A percentile compares a stretch with the other conserved stretches of the same genome.
Conservation (phyloP, 129 eudicot genomes). For the Heracleum sosnowskyi region DNA sequence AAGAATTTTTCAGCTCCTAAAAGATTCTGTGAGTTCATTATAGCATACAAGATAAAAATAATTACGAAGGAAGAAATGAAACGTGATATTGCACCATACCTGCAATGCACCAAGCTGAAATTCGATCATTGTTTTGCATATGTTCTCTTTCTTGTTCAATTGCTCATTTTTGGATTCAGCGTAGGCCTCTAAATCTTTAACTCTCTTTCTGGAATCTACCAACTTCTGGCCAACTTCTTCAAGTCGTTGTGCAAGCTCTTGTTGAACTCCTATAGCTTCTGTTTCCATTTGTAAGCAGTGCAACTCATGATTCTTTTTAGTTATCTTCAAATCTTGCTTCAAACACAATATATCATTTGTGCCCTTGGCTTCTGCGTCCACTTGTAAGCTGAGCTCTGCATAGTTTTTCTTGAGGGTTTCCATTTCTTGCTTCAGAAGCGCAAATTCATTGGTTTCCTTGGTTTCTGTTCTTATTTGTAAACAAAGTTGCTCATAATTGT, state of each 20-base stretch:
- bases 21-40: conserved; percentile 16
- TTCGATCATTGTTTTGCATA: conserved; percentile 54
- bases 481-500: conserved; percentile 32
- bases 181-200: conserved; percentile 52
- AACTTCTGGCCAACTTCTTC: conserved; percentile 37
- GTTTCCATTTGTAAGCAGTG: conserved; percentile 31
- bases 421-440: conserved; percentile 39
- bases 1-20: conserved; percentile 84
- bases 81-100: conserved; percentile 30
- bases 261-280: conserved; percentile 40
- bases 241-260: conserved; percentile 43
- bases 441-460: conserved; percentile 30
- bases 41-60: not conserved
- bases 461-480: conserved; percentile 32
- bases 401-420: conserved; percentile 41
- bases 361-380: conserved; percentile 31
- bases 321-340: conserved; percentile 47
- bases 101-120: conserved; percentile 61
- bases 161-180: conserved; percentile 34
- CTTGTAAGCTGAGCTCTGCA: conserved; percentile 29
- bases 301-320: conserved; percentile 38
- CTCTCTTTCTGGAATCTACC: conserved; percentile 39
- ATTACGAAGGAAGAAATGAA: not conserved
- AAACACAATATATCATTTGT: conserved; percentile 31
- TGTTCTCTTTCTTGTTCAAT: conserved; percentile 59